Conservation (phyloP, 352 stramenopile genomes). For the Phytopythium oedochilum region DNA sequence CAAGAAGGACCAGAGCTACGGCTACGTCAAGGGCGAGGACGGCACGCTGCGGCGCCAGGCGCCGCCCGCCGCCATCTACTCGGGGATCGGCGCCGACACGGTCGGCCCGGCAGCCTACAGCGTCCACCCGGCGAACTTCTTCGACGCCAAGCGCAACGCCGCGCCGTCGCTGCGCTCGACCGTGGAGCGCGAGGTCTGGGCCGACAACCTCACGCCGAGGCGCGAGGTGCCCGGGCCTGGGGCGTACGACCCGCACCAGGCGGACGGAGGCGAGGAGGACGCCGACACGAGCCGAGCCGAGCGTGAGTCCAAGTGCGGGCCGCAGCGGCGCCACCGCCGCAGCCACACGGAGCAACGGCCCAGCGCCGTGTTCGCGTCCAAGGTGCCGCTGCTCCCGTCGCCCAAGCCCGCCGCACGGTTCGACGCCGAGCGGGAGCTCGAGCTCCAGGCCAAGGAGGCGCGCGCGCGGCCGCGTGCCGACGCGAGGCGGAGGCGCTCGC, state of each 20-base stretch:
- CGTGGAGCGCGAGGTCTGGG: conserved; percentile 73
- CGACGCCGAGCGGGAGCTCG: conserved; percentile 59
- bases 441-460: conserved; percentile 49
- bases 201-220: conserved; percentile 40
- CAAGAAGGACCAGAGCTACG: conserved; percentile 69
- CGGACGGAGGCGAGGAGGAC: background rate
- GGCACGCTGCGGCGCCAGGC: conserved; percentile 37
- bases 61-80: conserved; percentile 50
- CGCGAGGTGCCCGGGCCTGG: conserved; percentile 52
- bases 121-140: conserved; percentile 38
- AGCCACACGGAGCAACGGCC: conserved; percentile 11
- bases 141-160: conserved; percentile 63
- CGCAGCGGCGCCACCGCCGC: background rate
- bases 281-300: background rate
- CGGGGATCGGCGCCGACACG: conserved; percentile 63
- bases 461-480: conserved; percentile 21
- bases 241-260: conserved; percentile 35
- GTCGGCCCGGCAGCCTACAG: conserved; percentile 68
- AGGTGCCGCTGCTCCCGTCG: conserved; percentile 54
- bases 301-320: background rate
- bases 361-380: conserved; percentile 73
- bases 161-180: conserved; percentile 62
- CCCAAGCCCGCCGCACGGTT: conserved; percentile 39
- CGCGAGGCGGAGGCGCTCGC: conserved; percentile 11
- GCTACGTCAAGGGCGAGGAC: conserved; percentile 43